phyloP scores from a whole-genome alignment of 805 yeast species.

The Myxozyma geophila region DNA sequence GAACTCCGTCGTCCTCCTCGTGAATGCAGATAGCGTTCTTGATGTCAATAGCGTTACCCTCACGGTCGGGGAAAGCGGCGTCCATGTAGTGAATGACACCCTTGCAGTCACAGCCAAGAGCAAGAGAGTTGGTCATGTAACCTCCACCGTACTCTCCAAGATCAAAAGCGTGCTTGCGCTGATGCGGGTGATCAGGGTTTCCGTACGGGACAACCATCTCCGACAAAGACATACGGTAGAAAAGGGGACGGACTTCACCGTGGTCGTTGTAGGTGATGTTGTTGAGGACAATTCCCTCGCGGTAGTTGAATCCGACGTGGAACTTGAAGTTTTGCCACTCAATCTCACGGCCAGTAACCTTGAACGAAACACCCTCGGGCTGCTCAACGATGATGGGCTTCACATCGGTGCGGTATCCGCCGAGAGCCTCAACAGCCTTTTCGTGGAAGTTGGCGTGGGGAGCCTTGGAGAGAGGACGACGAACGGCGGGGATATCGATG shows the following conservation, averaged over 20 bases:
- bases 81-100: slow-evolving; percentile 84
- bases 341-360: slow-evolving; percentile 68
- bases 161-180: slow-evolving; percentile 84
- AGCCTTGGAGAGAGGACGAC: slow-evolving; percentile 71
- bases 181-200: slow-evolving; percentile 77
- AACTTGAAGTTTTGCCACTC: slow-evolving; percentile 77
- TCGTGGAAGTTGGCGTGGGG: slow-evolving; percentile 75
- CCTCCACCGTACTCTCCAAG: slow-evolving; percentile 90
- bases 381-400: slow-evolving; percentile 74
- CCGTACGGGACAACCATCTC: slow-evolving; percentile 91
- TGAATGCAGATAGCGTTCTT: slow-evolving; percentile 83
- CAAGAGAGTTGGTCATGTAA: slow-evolving; percentile 76
- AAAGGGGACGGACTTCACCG: slow-evolving; percentile 66
- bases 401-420: slow-evolving; percentile 64
- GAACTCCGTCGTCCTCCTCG: slow-evolving; percentile 81
- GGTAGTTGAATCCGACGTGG: slow-evolving; percentile 82
- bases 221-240: slow-evolving; percentile 75
- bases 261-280: slow-evolving; percentile 77
- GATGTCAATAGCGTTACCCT: slow-evolving; percentile 70
- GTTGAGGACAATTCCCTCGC: slow-evolving; percentile 81
- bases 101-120: slow-evolving; percentile 83
- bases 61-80: slow-evolving; percentile 71
- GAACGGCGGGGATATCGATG: slow-evolving; percentile 74
- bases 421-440: slow-evolving; percentile 60
- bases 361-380: slow-evolving; percentile 82